Base-by-base conservation (phyloP, 345 rosid species). In the Conringia planisiliqua region DNA sequence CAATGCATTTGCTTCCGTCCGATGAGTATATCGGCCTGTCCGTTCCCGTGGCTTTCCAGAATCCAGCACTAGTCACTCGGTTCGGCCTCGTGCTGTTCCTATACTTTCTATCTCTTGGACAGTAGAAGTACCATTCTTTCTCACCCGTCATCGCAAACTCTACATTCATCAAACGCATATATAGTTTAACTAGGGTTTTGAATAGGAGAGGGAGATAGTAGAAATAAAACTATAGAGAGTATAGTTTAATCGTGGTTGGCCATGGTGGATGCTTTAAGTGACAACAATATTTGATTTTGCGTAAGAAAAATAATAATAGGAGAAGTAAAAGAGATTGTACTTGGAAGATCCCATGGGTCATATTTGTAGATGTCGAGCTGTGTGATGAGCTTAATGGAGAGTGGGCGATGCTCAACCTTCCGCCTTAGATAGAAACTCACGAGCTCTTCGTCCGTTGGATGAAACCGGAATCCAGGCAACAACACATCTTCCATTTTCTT, bases 1-100 rank as follows among this genome's bases (percentile, higher is more conserved):
- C 97, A n/a, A 91, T 89, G 78, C 92, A 89, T 70, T 87, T 85
- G 82, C 36, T 80, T 1, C 88, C 91, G 46, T 81, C 82, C 2
- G 95, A 85, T 8, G 95, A 87, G 73, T 91, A 89, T 20, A 89
- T 91, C 5, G 95, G 90, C 29, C 91, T 80, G 77, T 91, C 97
- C 0, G 94, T 91, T 66, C 97, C 97, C 0, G 97, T 91, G 11
- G 97, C 97, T 72, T 91, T 91, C 97, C 97, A 91, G 64, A 91
- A 89, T 9, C 97, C 97, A 6, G 86, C 86, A 64, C 87, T 84
- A 0, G 95, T 91, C n/a, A 91, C 95, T 55, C 97, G 73, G 68
- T 91, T 89, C 1, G 97, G 97, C 78, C 97, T 82, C 1, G 86
- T 76, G 54, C 97, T 91, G 79, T 91, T 91, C 67, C 90, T 78